Conservation (phyloP, 1,139 yeast genomes). For the Eremothecium coryli region DNA sequence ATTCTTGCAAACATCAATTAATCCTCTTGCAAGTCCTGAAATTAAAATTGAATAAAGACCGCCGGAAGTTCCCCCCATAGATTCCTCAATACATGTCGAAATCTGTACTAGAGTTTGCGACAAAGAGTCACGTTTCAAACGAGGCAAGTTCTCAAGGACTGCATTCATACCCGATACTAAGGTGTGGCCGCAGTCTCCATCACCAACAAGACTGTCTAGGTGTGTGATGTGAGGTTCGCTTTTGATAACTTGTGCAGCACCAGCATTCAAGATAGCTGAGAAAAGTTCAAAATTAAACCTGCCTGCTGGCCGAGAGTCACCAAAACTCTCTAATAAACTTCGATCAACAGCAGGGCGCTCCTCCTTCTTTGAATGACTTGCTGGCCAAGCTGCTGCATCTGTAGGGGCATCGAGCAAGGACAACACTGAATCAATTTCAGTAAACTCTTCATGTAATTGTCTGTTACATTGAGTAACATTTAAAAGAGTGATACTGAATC, state of each 20-base stretch:
- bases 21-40: slow-evolving; percentile 52
- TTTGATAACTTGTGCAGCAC: slow-evolving; percentile 42
- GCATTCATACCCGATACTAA: slow-evolving; percentile 75
- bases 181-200: slow-evolving; percentile 96
- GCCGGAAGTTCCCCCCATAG: slow-evolving; percentile 97
- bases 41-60: slow-evolving; percentile 82
- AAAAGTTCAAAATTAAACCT: slow-evolving; percentile 32
- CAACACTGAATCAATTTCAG: slow-evolving; percentile 37
- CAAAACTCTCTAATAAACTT: slow-evolving; percentile 33
- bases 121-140: slow-evolving; percentile 40
- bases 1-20: slow-evolving; percentile 29
- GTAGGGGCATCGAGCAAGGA: slow-evolving; percentile 58
- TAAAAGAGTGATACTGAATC: slow-evolving; percentile 71
- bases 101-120: slow-evolving; percentile 48
- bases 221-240: slow-evolving; percentile 75
- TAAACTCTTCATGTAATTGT: slow-evolving; percentile 27
- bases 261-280: slow-evolving; percentile 34
- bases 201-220: slow-evolving; percentile 86
- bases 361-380: slow-evolving; percentile 17
- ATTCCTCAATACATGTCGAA: slow-evolving; percentile 73
- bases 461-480: slow-evolving; percentile 48
- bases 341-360: slow-evolving; percentile 30
- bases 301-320: slow-evolving; percentile 36
- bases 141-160: slow-evolving; percentile 44
- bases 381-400: slow-evolving; percentile 76